Evolutionary conservation across 371 early-diverging fungal genomes (phyloP).

Genomic region (Rhizopus sp.): DNA sequence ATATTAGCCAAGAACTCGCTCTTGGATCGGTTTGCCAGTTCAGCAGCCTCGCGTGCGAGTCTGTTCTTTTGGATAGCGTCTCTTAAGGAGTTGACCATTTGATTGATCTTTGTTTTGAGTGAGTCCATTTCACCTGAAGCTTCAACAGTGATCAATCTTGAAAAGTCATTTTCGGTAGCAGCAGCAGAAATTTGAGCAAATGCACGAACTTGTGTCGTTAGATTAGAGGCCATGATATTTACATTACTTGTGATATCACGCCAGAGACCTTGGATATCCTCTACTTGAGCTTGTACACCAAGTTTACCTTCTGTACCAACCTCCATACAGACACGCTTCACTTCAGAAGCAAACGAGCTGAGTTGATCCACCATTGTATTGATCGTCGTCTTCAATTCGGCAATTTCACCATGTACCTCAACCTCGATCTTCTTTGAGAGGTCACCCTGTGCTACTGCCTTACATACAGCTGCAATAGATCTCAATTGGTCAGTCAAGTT

Average conservation of each 20-base stretch:
- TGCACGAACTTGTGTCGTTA: slow-evolving; percentile 63
- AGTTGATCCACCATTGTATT: slow-evolving; percentile 60
- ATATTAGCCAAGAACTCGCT: slow-evolving; percentile 78
- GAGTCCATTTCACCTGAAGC: slow-evolving; percentile 79
- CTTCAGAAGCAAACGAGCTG: slow-evolving; percentile 48
- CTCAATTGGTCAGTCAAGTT: slow-evolving; percentile 53
- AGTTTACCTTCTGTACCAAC: slow-evolving; percentile 61
- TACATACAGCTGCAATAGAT: slow-evolving; percentile 48
- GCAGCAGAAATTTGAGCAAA: slow-evolving; percentile 65
- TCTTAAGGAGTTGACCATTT: slow-evolving; percentile 68
- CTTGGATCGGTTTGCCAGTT: slow-evolving; percentile 73
- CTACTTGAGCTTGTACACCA: slow-evolving; percentile 43
- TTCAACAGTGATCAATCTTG: slow-evolving; percentile 67
- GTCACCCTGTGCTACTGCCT: slow-evolving; percentile 52
- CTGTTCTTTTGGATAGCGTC: slow-evolving; percentile 73
- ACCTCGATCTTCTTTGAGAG: slow-evolving; percentile 44
- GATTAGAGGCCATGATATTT: slow-evolving; percentile 53
- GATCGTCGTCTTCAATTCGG: slow-evolving; percentile 52
- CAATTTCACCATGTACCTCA: slow-evolving; percentile 52
- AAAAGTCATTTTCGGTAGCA: slow-evolving; percentile 69
- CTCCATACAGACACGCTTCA: slow-evolving; percentile 44
- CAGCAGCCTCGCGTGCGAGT: slow-evolving; percentile 73
- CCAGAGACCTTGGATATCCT: slow-evolving; percentile 67
- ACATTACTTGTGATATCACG: slow-evolving; percentile 62
- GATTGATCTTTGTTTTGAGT: slow-evolving; percentile 77